Evolutionary conservation across 106 monocot genomes (phyloP).

Genomic region (Allium fistulosum): DNA sequence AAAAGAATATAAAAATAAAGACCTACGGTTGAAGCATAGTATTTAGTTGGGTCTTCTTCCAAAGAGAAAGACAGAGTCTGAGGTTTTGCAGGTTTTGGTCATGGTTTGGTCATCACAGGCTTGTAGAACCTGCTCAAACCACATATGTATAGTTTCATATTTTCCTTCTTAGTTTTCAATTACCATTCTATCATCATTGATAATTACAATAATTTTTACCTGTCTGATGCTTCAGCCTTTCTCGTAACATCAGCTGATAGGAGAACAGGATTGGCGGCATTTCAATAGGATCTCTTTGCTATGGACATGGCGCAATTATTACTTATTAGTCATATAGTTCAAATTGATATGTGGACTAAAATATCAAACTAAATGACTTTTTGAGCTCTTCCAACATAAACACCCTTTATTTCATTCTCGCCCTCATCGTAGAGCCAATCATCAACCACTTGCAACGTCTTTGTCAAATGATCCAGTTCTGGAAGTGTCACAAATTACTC

Average conservation of each 20-base stretch:
- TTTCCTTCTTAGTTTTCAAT: no score
- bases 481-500: slow-evolving; percentile 44
- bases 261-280: slow-evolving; percentile 48
- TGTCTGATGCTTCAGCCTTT: slow-evolving; percentile 69
- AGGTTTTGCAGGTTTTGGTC: slow-evolving; percentile 79
- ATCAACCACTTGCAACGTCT: slow-evolving; percentile 75
- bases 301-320: neutral
- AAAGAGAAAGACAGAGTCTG: slow-evolving; percentile 32
- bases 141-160: no score
- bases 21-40: no score
- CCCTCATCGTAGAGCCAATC: slow-evolving; percentile 99
- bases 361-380: slow-evolving; percentile 31
- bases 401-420: slow-evolving; percentile 86
- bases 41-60: no score
- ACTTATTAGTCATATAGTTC: neutral
- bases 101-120: slow-evolving; percentile 91
- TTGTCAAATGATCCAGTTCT: slow-evolving; percentile 52
- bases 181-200: no score
- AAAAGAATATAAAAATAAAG: no score
- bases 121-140: slow-evolving; percentile 53
- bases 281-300: slow-evolving; percentile 91
- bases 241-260: slow-evolving; percentile 52
- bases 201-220: slow-evolving; percentile 24
- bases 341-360: neutral
- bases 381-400: slow-evolving; percentile 86